Evolutionary conservation across 2,329 filamentous ascomycete species (phyloP).

Genomic region (Rhinocladiella similis): DNA sequence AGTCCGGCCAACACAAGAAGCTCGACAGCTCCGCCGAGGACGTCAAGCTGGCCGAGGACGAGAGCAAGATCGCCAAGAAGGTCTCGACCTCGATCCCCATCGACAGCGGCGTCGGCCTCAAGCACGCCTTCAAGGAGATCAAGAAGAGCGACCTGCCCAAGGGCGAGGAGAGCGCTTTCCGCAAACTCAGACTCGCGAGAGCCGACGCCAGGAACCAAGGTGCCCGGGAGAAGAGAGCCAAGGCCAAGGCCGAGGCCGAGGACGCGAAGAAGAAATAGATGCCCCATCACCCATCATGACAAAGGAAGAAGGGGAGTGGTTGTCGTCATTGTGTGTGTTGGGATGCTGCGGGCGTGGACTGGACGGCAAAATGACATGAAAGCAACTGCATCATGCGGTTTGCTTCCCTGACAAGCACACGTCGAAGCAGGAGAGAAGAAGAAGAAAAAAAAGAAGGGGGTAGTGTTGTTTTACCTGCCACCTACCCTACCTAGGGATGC

Average conservation of each 20-base stretch:
- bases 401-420: no score
- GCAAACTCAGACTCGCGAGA: slow-evolving; percentile 79
- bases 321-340: no score
- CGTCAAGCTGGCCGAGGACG: slow-evolving; percentile 68
- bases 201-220: slow-evolving; percentile 79
- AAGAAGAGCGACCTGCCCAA: slow-evolving; percentile 78
- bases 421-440: no score
- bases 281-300: no score
- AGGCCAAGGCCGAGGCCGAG: slow-evolving; percentile 73
- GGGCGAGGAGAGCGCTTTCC: slow-evolving; percentile 82
- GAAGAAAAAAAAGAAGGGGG: no score
- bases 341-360: no score
- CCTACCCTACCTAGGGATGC: no score
- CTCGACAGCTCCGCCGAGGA: slow-evolving; percentile 84
- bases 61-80: slow-evolving; percentile 54
- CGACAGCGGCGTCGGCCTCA: slow-evolving; percentile 56
- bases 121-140: slow-evolving; percentile 68
- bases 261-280: slow-evolving; percentile 55
- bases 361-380: no score
- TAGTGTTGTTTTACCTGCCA: no score
- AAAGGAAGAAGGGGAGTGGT: no score
- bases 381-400: no score
- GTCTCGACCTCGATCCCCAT: slow-evolving; percentile 69
- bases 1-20: slow-evolving; percentile 89
- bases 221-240: slow-evolving; percentile 87